Base-by-base conservation (phyloP, 495 filamentous ascomycete species). In the Podospora fimiseda region DNA sequence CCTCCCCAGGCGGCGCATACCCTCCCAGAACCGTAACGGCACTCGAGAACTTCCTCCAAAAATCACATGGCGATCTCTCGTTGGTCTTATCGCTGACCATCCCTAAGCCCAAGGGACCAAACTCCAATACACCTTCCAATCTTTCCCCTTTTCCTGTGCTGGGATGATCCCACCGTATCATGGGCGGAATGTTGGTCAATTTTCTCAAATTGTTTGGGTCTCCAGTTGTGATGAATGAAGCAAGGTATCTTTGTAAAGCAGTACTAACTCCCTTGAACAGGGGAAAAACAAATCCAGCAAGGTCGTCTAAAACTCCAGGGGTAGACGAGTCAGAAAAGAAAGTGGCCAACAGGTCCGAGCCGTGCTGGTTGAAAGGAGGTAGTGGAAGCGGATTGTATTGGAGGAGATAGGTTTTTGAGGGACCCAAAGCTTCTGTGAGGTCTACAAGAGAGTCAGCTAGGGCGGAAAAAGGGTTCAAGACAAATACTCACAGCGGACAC, bases 161-260 rank as follows among this genome's bases (percentile, higher is more conserved):
- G 1, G 70, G 62, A 21, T 66, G 63, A 3, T 55, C 53, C 69
- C 70, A 72, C n/a, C 48, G 43, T 14, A 74, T 59, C 14, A 64
- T 63, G 1, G 69, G 64, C 21, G 69, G 66, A 5, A 72, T 18
- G 44, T 73, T 72, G 30, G 60, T 20, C 1, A 62, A 41, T 41
- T 61, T 62, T 5, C 66, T 62, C 27, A 65, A 58, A 3, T 56
- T 66, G 55, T 71, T 73, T 1, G 70, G 71, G 52, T 73, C 57
- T 1, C 70, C 71, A 2, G 59, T 67, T 2, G 60, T 43, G 20
- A 71, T 62, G 50, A 70, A 71, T 2, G 63, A 70, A 13, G 67
- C 60, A 37, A 74, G 60, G 43, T 74, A 73, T 36, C 61, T 67
- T 53, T 75, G 71, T 59, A 73, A 59, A 14, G 65, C 62, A 24